Conservation (phyloP, 495 filamentous ascomycete species). For the Penicillium diatomitis region DNA sequence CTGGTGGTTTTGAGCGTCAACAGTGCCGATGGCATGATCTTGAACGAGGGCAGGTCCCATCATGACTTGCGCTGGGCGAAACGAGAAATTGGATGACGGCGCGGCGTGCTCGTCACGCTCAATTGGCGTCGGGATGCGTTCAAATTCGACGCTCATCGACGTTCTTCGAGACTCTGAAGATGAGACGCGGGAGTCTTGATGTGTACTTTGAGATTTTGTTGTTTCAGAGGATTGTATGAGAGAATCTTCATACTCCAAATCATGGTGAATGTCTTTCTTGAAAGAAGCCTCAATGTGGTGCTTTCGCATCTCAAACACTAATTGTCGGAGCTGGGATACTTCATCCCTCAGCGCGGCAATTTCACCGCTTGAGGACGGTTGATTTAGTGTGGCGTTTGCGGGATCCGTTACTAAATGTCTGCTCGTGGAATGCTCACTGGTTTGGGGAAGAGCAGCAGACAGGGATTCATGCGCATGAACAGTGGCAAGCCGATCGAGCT, state of each 20-base stretch:
- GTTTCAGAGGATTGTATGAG: not conserved
- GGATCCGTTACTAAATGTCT: not conserved
- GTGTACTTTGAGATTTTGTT: too few species aligned
- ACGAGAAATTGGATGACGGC: not conserved
- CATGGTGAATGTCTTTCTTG: conserved; percentile 4
- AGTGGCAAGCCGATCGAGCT: conserved; percentile 16
- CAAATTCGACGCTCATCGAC: conserved; percentile 9
- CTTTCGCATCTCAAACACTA: conserved; percentile 24
- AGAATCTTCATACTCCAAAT: not conserved
- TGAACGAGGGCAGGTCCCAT: not conserved
- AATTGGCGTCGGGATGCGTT: conserved; percentile 6
- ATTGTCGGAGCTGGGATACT: conserved; percentile 24
- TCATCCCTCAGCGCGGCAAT: conserved; percentile 23
- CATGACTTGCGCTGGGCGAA: not conserved
- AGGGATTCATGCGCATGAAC: conserved; percentile 22
- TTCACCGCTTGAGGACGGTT: conserved; percentile 12
- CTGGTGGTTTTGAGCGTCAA: not conserved
- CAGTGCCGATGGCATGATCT: not conserved
- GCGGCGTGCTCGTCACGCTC: conserved; percentile 1
- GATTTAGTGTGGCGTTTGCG: not conserved
- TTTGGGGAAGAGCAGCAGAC: conserved; percentile 10
- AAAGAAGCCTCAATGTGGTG: conserved; percentile 13
- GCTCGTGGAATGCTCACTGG: not conserved
- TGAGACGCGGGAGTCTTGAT: not conserved
- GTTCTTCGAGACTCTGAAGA: not conserved